Evolutionary conservation across 139 green algal genomes (phyloP).

Genomic region (Parachlorella kessleri): DNA sequence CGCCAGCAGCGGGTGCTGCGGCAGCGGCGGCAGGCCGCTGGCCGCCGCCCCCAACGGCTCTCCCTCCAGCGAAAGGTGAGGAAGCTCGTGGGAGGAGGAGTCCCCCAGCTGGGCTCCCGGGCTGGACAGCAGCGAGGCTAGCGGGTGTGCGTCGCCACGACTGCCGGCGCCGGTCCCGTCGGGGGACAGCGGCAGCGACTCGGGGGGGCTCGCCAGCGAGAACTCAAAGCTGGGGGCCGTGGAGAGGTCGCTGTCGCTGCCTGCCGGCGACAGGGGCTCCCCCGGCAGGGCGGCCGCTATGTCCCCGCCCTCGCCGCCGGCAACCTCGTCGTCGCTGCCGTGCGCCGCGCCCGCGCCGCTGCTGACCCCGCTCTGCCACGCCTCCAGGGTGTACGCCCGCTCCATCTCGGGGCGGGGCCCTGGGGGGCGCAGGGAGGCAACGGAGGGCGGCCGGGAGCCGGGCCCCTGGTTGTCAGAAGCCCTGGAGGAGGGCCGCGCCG

Average conservation of each 20-base stretch:
- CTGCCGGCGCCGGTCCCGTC: not conserved
- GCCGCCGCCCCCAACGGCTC: not conserved
- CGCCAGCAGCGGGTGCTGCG: not conserved
- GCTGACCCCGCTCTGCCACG: slow-evolving; percentile 10
- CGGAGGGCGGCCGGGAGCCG: too few relatives aligned
- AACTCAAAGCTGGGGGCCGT: not conserved
- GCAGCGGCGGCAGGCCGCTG: not conserved
- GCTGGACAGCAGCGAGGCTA: not conserved
- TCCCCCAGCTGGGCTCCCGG: too few relatives aligned
- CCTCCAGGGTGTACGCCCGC: slow-evolving; percentile 17
- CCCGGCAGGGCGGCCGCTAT: too few relatives aligned
- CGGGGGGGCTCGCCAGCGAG: not conserved
- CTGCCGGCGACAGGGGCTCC: not conserved
- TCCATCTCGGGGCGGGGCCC: slow-evolving; percentile 7
- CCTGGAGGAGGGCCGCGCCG: not conserved
- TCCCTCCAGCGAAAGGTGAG: not conserved
- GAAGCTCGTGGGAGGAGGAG: not conserved
- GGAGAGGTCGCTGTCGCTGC: not conserved
- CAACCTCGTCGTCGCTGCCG: not conserved
- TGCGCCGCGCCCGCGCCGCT: not conserved
- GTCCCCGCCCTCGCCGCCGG: not conserved
- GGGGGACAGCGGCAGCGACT: not conserved
- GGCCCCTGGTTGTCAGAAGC: too few relatives aligned
- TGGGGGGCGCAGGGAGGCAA: too few relatives aligned
- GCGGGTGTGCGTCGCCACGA: too few relatives aligned